These are phyloP conservation scores for Penicillium crystallinum DNA, from an alignment of 495 filamentous ascomycete species.

Conservation along the genomic window DNA sequence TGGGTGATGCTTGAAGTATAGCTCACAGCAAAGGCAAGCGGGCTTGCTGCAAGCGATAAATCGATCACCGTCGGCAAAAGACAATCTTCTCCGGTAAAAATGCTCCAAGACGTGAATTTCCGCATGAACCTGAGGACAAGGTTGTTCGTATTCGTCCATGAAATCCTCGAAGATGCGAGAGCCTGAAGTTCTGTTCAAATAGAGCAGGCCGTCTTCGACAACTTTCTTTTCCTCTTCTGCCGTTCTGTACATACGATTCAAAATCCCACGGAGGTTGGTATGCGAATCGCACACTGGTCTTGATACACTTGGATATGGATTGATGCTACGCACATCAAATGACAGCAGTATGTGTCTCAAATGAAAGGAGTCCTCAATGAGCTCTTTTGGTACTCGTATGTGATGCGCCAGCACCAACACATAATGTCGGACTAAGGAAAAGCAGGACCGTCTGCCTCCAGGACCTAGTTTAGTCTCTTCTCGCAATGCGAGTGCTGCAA, in stretches of 20 bases:
- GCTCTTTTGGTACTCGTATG: constrained; percentile 4
- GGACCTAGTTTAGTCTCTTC: neutral
- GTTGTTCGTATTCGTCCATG: constrained; percentile 6
- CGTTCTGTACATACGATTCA: constrained; percentile 9
- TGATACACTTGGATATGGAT: neutral
- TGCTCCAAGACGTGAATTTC: constrained; percentile 21
- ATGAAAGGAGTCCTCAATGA: constrained; percentile 2
- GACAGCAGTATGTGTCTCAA: constrained; percentile 2
- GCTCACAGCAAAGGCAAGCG: constrained; percentile 25
- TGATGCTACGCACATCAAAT: constrained; percentile 2
- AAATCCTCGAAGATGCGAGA: neutral
- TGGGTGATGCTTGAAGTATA: constrained; percentile 24
- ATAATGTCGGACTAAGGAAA: neutral
- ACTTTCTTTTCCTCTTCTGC: neutral
- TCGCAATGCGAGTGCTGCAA: neutral
- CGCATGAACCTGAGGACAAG: constrained; percentile 17
- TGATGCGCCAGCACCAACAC: neutral
- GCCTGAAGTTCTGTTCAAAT: neutral
- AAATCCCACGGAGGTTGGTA: constrained; percentile 10
- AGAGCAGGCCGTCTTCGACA: constrained; percentile 4
- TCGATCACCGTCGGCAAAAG: constrained; percentile 17
- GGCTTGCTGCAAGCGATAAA: constrained; percentile 28
- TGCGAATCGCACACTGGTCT: constrained; percentile 1
- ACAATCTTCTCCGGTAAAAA: constrained; percentile 13
- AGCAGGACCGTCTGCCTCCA: neutral